phyloP scores from a whole-genome alignment of 2,329 filamentous ascomycete genomes.

The Magnaporthiopsis rhizophila region DNA sequence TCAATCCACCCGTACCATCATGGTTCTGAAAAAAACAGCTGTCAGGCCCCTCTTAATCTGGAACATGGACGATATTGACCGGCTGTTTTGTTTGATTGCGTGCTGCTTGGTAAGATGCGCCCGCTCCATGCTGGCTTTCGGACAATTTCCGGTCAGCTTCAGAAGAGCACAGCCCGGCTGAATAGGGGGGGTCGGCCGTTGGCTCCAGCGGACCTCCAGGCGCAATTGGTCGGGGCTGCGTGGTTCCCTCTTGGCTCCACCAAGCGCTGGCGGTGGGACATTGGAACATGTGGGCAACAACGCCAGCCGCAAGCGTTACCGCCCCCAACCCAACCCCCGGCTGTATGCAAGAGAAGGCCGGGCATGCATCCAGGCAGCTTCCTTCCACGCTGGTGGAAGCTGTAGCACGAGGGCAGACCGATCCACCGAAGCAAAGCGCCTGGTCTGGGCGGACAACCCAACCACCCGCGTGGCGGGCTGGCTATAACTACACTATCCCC shows the following conservation, averaged over 20 bases:
- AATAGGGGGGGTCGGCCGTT: not conserved
- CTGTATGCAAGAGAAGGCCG: not conserved
- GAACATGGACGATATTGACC: not conserved
- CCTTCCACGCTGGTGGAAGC: not conserved
- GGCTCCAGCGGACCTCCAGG: not conserved
- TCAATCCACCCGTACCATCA: not conserved
- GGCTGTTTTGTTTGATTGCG: constrained; percentile 1
- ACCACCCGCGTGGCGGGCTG: not conserved
- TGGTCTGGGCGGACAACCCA: not conserved
- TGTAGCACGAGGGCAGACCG: not conserved
- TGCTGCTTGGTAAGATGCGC: not conserved
- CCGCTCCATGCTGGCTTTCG: not conserved
- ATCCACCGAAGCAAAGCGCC: not conserved
- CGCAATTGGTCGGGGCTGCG: not conserved
- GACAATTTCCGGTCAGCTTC: too few species aligned
- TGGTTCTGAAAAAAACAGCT: not conserved
- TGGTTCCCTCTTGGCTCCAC: not conserved
- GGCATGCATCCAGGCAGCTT: not conserved
- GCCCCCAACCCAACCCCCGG: too few species aligned
- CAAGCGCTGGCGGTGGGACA: not conserved
- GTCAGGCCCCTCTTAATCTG: not conserved
- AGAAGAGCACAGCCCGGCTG: not conserved
- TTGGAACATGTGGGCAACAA: not conserved
- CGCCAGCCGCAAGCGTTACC: not conserved
- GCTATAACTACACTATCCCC: not conserved